phyloP scores from a whole-genome alignment of 1,139 yeast species.

The Suhomyces atakaporum region DNA sequence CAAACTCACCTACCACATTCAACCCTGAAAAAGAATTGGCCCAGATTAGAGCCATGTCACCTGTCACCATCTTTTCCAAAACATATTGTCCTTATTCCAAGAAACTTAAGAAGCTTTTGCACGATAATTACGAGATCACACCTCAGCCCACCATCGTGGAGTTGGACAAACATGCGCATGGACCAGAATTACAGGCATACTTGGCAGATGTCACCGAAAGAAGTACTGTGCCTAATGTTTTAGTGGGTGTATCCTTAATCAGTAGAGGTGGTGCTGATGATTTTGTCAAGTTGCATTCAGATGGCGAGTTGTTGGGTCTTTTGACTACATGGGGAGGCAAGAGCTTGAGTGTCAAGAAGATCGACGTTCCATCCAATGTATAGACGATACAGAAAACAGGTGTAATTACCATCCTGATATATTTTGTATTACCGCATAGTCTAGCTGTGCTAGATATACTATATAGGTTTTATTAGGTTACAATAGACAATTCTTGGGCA shows the following conservation, averaged over 20 bases:
- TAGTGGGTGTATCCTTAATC: constrained; percentile 53
- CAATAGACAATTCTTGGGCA: no score
- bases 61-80: constrained; percentile 73
- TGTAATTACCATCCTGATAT: no score
- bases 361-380: constrained; percentile 55
- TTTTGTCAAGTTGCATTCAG: constrained; percentile 59
- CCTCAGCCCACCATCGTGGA: constrained; percentile 80
- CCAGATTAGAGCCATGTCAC: constrained; percentile 60
- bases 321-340: constrained; percentile 68
- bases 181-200: constrained; percentile 60
- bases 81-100: constrained; percentile 76
- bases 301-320: constrained; percentile 49
- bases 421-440: no score
- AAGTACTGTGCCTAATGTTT: constrained; percentile 70
- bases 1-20: constrained; percentile 28
- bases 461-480: no score
- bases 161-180: constrained; percentile 74
- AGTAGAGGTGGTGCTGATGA: constrained; percentile 85
- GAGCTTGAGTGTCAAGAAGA: constrained; percentile 52
- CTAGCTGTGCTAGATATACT: no score
- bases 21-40: constrained; percentile 64
- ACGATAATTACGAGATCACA: constrained; percentile 62
- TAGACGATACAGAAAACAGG: no score
- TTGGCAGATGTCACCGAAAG: constrained; percentile 60
- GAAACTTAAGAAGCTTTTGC: constrained; percentile 64